Evolutionary conservation across 2,329 filamentous ascomycete genomes (phyloP).

Genomic region (Periconia sp.): DNA sequence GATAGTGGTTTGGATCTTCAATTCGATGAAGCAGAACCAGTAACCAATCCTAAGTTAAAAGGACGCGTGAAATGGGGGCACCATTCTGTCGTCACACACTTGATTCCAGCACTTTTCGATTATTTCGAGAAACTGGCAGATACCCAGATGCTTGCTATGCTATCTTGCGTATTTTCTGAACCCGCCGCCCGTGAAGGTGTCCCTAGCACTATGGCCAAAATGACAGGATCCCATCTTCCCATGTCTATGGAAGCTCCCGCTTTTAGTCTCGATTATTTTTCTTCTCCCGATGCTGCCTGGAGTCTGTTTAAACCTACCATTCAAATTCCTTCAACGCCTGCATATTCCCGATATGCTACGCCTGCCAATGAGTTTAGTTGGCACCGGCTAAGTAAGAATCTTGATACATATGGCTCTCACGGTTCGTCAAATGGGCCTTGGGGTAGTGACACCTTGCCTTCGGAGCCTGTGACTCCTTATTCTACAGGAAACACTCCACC

Average conservation of each 20-base stretch:
- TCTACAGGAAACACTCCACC: constrained; percentile 58
- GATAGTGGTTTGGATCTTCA: constrained; percentile 53
- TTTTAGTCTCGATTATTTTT: constrained; percentile 52
- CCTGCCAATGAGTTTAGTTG: constrained; percentile 34
- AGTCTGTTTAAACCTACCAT: constrained; percentile 45
- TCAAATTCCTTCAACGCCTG: constrained; percentile 34
- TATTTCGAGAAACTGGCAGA: constrained; percentile 64
- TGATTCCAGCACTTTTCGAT: constrained; percentile 59
- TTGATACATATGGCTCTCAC: constrained; percentile 50
- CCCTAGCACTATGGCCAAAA: constrained; percentile 39
- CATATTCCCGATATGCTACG: constrained; percentile 33
- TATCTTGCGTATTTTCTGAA: constrained; percentile 61
- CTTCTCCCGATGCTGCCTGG: constrained; percentile 47
- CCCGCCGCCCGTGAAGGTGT: constrained; percentile 47
- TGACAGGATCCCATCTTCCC: constrained; percentile 38
- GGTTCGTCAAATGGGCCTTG: constrained; percentile 55
- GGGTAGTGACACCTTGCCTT: constrained; percentile 43
- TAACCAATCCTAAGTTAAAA: constrained; percentile 43
- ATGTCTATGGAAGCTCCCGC: constrained; percentile 47
- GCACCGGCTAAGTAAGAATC: constrained; percentile 29
- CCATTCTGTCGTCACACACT: constrained; percentile 59
- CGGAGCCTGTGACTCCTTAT: constrained; percentile 53
- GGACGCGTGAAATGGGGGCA: constrained; percentile 58
- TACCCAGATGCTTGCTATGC: constrained; percentile 66
- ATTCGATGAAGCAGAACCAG: constrained; percentile 47